A percentile compares a stretch with the other conserved stretches of the same genome.
phyloP scores from a whole-genome alignment of 179 eudicot genomes.

The Beta macrorhiza region DNA sequence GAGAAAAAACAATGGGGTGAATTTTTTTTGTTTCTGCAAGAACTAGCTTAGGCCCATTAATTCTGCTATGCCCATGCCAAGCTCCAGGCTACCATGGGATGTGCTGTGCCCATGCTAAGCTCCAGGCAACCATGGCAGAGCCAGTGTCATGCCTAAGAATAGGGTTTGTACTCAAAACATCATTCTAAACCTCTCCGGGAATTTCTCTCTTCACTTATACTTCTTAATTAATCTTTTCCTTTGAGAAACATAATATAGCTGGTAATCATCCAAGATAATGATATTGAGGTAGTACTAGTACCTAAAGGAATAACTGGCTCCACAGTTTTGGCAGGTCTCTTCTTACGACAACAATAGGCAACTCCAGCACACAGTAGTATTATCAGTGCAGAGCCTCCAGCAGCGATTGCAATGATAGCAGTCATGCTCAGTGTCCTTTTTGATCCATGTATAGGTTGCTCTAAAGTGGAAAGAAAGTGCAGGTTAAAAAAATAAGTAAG shows the following conservation, averaged over 20 bases:
- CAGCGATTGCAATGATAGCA: slow-evolving; percentile 50
- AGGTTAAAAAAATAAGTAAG: slow-evolving; percentile 9
- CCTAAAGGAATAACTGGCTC: slow-evolving; percentile 50
- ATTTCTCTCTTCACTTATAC: too few species aligned
- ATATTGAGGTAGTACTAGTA: slow-evolving; percentile 12
- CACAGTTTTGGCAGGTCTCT: slow-evolving; percentile 43
- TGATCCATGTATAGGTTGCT: slow-evolving; percentile 7
- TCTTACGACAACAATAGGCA: slow-evolving; percentile 48
- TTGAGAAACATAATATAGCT: not conserved
- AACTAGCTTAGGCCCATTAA: too few species aligned
- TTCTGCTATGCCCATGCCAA: too few species aligned
- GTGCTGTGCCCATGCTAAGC: too few species aligned
- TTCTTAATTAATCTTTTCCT: not conserved
- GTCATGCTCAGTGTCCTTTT: slow-evolving; percentile 30
- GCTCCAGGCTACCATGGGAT: too few species aligned
- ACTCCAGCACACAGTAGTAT: slow-evolving; percentile 46
- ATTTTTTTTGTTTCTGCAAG: too few species aligned
- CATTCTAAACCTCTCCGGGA: too few species aligned
- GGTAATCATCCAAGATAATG: not conserved
- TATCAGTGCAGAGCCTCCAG: slow-evolving; percentile 47
- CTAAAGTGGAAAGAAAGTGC: slow-evolving; percentile 10
- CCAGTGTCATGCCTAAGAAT: too few species aligned
- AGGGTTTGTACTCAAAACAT: too few species aligned
- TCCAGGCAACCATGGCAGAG: too few species aligned
- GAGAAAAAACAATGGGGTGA: too few species aligned